Base-by-base conservation (phyloP, 2,329 filamentous ascomycete species). In the Aspergillus bombycis region DNA sequence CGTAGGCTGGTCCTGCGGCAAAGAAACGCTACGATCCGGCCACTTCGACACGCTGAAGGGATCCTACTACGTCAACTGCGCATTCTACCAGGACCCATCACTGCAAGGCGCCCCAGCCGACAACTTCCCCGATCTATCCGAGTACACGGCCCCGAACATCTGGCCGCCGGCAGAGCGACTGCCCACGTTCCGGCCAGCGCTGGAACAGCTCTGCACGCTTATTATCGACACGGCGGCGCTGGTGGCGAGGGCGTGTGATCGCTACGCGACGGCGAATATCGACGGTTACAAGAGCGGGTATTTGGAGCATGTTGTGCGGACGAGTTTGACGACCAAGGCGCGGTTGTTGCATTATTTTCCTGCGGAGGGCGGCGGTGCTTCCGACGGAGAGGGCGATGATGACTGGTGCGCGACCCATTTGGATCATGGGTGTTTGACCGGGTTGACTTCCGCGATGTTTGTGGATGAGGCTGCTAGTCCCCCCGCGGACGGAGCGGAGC, bases 381-480 rank as follows among this genome's bases (percentile, higher is more conserved):
- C 61, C 2, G 61, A 65, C 1, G 57, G 66, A 1, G 61, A 61
- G 0, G 65, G 80, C n/a, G 89, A 93, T 65, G 94, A 97, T 77
- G 92, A 96, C 79, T 99, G 95, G 95, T 99, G 94, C 77, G 92
- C 93, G 10, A 83, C 81, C 2, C 82, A 84, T 65, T 63, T 95
- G 62, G 94, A 98, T 77, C 93, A 97, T 72, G 93, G 95, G 50
- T 98, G 94, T 75, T 84, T 99, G 36, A 99, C 95, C 0, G 94
- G 94, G 16, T 84, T 99, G 38, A 99, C 95, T 0, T 94, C 91
- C 2, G 94, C 94, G 69, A 97, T 98, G 93, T 98, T 96, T 77
- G 85, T 98, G 66, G 93, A 98, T 74, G 94, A 98, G 80, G 79
- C 80, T 0, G 75, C 74, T 11, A 71, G 81, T 32, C 67, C 68